Evolutionary conservation across 495 filamentous ascomycete species (phyloP).

Genomic region (Penicillium turbatum): DNA sequence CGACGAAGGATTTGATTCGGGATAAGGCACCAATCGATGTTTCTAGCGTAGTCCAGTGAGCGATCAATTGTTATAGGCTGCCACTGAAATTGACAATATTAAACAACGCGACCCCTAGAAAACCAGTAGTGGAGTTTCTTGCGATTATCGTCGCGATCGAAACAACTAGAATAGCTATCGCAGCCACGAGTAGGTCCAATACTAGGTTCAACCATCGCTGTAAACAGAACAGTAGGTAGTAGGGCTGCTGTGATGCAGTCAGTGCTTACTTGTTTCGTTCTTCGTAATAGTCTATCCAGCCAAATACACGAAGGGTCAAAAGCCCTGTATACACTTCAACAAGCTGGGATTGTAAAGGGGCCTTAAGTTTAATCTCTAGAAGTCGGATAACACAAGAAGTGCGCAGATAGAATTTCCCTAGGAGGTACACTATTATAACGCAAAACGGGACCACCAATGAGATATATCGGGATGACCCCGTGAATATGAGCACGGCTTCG

Average conservation of each 20-base stretch:
- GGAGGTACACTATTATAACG: no score
- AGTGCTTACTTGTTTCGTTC: conserved; percentile 54
- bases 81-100: conserved; percentile 32
- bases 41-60: conserved; percentile 25
- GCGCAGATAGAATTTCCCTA: no score
- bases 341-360: conserved; percentile 70
- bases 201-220: conserved; percentile 68
- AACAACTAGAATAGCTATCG: conserved; percentile 53
- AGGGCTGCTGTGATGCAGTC: conserved; percentile 52
- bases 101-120: conserved; percentile 29
- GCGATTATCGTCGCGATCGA: conserved; percentile 20
- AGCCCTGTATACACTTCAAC: conserved; percentile 61
- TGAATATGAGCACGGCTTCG: conserved; percentile 19
- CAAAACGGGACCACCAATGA: no score
- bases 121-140: conserved; percentile 13
- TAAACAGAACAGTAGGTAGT: conserved; percentile 58
- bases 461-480: conserved; percentile 22
- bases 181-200: conserved; percentile 55
- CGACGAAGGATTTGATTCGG: conserved; percentile 7
- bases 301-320: conserved; percentile 66
- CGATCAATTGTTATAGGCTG: conserved; percentile 21
- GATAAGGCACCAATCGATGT: conserved; percentile 32
- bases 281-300: conserved; percentile 56
- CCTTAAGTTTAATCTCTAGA: conserved; percentile 52
- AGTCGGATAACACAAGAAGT: conserved; percentile 35